Evolutionary conservation across 345 rosid genomes (phyloP).

Genomic region (Acer campestre): DNA sequence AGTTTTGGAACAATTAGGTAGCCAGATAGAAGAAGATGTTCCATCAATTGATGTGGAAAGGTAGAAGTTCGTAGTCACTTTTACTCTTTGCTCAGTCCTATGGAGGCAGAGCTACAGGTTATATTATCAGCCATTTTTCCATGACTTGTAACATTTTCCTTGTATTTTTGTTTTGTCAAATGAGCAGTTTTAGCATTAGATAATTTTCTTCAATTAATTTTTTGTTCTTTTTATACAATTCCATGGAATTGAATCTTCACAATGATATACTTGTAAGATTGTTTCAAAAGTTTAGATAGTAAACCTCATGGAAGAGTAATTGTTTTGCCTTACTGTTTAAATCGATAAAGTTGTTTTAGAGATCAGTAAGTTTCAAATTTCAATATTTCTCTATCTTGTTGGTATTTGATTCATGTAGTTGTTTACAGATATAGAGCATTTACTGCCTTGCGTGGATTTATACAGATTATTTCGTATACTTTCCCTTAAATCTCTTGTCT

Average conservation of each 20-base stretch:
- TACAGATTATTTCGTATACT: neutral
- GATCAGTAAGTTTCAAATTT: neutral
- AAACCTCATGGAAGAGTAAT: neutral
- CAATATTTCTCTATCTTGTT: neutral
- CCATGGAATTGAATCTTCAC: slow-evolving; percentile 20
- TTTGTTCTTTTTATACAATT: slow-evolving; percentile 9
- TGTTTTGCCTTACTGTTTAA: neutral
- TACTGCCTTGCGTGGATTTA: neutral
- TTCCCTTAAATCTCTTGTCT: neutral
- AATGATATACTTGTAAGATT: slow-evolving; percentile 10
- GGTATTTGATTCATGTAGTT: slow-evolving; percentile 2
- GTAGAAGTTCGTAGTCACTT: slow-evolving; percentile 20
- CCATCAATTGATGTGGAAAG: slow-evolving; percentile 29
- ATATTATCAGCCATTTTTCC: slow-evolving; percentile 2
- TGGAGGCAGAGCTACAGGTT: neutral
- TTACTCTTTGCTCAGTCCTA: slow-evolving; percentile 9
- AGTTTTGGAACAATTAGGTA: slow-evolving; percentile 45
- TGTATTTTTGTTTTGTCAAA: neutral
- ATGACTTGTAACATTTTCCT: slow-evolving; percentile 18
- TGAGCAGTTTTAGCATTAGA: slow-evolving; percentile 1
- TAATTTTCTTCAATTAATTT: neutral
- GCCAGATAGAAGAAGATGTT: slow-evolving; percentile 47
- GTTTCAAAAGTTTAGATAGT: slow-evolving; percentile 12
- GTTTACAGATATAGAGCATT: neutral
- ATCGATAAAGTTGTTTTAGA: slow-evolving; percentile 10